These are phyloP conservation scores for Leccinum subrobustum DNA, from an alignment of 1,284 basidiomycete species.

Conservation along the genomic window DNA sequence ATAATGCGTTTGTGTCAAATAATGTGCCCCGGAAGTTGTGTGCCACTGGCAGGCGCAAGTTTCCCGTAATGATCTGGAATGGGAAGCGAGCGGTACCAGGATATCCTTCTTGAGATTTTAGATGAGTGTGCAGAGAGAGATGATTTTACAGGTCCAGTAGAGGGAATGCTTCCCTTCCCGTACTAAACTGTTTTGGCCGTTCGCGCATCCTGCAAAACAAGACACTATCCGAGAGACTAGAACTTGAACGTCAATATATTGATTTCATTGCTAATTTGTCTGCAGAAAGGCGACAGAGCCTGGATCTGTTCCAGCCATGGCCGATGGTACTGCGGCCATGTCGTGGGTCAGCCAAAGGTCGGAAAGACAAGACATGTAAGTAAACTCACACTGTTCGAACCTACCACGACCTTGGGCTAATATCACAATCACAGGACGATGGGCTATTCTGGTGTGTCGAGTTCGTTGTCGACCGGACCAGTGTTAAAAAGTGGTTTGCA, in stretches of 20 bases:
- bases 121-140: slow-evolving; percentile 44
- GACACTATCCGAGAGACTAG: too few species aligned
- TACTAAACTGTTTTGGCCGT: slow-evolving; percentile 14
- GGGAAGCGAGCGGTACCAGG: slow-evolving; percentile 33
- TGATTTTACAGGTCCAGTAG: slow-evolving; percentile 6
- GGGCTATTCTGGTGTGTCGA: slow-evolving; percentile 13
- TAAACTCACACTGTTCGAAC: not conserved
- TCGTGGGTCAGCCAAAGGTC: slow-evolving; percentile 43
- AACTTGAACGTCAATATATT: not conserved
- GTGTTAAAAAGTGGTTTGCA: slow-evolving; percentile 54
- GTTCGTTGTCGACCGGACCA: slow-evolving; percentile 33
- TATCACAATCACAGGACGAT: too few species aligned
- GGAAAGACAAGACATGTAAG: slow-evolving; percentile 48
- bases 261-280: not conserved
- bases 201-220: too few species aligned
- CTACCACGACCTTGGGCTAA: slow-evolving; percentile 13
- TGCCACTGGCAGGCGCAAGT: too few species aligned
- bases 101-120: slow-evolving; percentile 46
- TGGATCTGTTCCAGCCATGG: slow-evolving; percentile 51
- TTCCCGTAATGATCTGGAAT: too few species aligned
- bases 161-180: slow-evolving; percentile 21
- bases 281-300: slow-evolving; percentile 47
- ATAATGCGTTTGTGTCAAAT: too few species aligned
- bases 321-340: slow-evolving; percentile 48
- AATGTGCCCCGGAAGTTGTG: too few species aligned